Base-by-base conservation (phyloP, 2,329 filamentous ascomycete species). In the Sporothrix protearum region DNA sequence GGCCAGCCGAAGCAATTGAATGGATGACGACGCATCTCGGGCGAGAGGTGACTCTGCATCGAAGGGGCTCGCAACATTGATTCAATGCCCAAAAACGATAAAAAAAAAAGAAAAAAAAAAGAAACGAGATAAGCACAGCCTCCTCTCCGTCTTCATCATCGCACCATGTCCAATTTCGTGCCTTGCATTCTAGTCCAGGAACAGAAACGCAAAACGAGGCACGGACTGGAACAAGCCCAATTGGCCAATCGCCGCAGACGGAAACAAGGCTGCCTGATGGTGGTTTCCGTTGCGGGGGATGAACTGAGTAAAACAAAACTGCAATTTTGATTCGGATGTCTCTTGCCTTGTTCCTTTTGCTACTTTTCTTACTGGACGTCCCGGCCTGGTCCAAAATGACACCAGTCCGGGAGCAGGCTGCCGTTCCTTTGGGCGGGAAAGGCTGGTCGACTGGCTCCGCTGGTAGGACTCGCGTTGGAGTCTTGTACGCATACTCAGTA, bases 241-340 rank as follows among this genome's bases (percentile, higher is more conserved):
- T 69, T 69, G 68, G 30, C 68, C 55, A 70, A 70, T 70, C 16
- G 53, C 5, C 36, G 39, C 33, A 12, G 8, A 70, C 42, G 51
- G 28, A 61, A 69, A 69, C 68, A 36, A 69, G 68, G 68, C 53
- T 69, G 68, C 68, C 68, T 69, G 53, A 3, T 47, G 42, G 42
- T 47, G 42, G 42, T 14, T 42, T 42, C 10, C 19, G 8, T n/a
- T 68, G 49, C 57, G 28, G 57, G 57, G 57, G 36, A 42, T 14
- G 57, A 63, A 14, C 14, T 25, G 42, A 25, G 49, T 12, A 22
- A 4, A 22, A 8, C 19, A 63, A 61, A 63, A 63, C 57, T 42
- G 57, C 42, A 63, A 63, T 63, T 42, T 63, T 63, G 42, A 14
- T 63, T 25, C 25, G 42, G n/a, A n/a, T n/a, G 30, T 22, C 39